These are phyloP conservation scores for Canavalia ensiformis DNA, from an alignment of 306 rosid species.

Conservation along the genomic window DNA sequence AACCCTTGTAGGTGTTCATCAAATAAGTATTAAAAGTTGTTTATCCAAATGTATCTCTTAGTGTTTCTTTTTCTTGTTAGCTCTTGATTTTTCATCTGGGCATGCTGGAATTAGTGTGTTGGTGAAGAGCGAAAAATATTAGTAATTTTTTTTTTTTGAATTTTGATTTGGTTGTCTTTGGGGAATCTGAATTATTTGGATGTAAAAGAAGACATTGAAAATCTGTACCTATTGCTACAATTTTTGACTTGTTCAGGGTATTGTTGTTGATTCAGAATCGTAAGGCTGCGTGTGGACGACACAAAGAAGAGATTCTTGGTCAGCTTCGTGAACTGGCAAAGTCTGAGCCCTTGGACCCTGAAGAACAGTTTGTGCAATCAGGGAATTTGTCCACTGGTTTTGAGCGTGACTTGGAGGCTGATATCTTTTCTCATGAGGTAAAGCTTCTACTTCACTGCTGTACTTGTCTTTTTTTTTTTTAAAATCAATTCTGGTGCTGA, in stretches of 20 bases:
- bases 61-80: no score
- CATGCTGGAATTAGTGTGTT: slow-evolving; percentile 17
- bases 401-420: slow-evolving; percentile 56
- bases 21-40: no score
- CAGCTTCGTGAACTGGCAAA: slow-evolving; percentile 79
- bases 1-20: no score
- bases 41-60: no score
- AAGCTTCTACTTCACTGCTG: slow-evolving; percentile 22
- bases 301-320: slow-evolving; percentile 76
- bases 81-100: neutral
- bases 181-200: neutral
- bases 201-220: slow-evolving; percentile 39
- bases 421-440: slow-evolving; percentile 60
- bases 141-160: neutral
- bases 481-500: neutral
- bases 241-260: slow-evolving; percentile 55
- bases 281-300: slow-evolving; percentile 79
- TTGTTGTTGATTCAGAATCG: slow-evolving; percentile 80
- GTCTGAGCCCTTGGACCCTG: slow-evolving; percentile 65
- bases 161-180: slow-evolving; percentile 5
- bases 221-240: slow-evolving; percentile 40
- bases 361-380: slow-evolving; percentile 49
- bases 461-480: neutral
- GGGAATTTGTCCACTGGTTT: slow-evolving; percentile 44
- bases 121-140: neutral